These are phyloP conservation scores for Metarhizium sp. DNA, from an alignment of 2,329 filamentous ascomycete species.

Conservation along the genomic window DNA sequence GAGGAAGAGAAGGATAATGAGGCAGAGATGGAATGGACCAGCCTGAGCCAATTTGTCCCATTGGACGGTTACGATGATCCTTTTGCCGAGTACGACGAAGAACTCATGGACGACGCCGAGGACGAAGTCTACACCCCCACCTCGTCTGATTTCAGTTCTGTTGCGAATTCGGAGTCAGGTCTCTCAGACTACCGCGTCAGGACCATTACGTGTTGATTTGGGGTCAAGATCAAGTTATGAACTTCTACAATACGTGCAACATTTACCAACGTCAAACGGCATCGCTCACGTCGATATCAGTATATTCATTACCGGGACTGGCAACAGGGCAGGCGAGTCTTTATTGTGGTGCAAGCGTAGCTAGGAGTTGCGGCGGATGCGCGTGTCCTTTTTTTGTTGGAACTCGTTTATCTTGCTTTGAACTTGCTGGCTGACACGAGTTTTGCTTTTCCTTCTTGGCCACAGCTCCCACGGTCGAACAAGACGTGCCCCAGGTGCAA, in stretches of 20 bases:
- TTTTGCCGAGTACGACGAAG: slow-evolving; percentile 29
- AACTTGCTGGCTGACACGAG: slow-evolving; percentile 32
- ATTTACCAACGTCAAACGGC: background rate
- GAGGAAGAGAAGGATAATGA: slow-evolving; percentile 7
- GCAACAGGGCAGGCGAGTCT: slow-evolving; percentile 12
- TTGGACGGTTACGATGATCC: slow-evolving; percentile 20
- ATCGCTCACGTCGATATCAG: background rate
- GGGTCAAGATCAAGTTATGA: too few relatives aligned
- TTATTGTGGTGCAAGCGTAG: background rate
- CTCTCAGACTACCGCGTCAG: slow-evolving; percentile 15
- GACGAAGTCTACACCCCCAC: background rate
- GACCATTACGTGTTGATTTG: slow-evolving; percentile 9
- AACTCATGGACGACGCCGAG: slow-evolving; percentile 18
- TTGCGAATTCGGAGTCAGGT: slow-evolving; percentile 10
- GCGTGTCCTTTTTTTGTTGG: slow-evolving; percentile 13
- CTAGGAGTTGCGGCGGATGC: slow-evolving; percentile 9
- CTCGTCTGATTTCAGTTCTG: slow-evolving; percentile 9
- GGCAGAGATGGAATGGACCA: slow-evolving; percentile 12
- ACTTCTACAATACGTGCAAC: too few relatives aligned
- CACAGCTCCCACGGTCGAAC: slow-evolving; percentile 83
- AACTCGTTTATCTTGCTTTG: slow-evolving; percentile 17
- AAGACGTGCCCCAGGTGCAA: slow-evolving; percentile 78
- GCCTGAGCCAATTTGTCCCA: slow-evolving; percentile 19
- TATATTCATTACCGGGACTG: slow-evolving; percentile 7
- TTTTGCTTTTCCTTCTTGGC: slow-evolving; percentile 14